Evolutionary conservation across 2,329 filamentous ascomycete species (phyloP).

Genomic region (Daldinia sp.): DNA sequence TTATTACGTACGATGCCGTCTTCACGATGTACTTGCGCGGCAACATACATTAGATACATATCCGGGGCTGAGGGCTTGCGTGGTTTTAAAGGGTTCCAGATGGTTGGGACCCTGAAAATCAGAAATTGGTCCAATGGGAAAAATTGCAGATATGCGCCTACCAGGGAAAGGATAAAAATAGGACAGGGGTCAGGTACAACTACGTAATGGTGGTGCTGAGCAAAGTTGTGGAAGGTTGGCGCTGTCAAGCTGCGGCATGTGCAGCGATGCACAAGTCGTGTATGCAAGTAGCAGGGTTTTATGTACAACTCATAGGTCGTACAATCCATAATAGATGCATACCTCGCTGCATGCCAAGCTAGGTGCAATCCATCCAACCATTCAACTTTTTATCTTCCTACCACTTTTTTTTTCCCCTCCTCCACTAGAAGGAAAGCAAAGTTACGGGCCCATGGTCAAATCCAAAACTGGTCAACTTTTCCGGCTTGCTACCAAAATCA

Average conservation of each 20-base stretch:
- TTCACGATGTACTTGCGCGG: conserved; percentile 7
- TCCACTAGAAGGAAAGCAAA: not conserved
- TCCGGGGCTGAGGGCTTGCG: conserved; percentile 18
- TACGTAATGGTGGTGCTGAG: conserved; percentile 10
- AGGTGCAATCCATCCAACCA: not conserved
- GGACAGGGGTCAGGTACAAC: conserved; percentile 17
- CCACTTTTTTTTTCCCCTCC: not conserved
- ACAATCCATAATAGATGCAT: not conserved
- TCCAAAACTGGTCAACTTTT: conserved; percentile 25
- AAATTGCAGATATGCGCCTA: not conserved
- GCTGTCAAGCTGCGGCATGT: conserved; percentile 13
- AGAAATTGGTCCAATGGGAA: conserved; percentile 16
- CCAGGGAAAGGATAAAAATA: conserved; percentile 26
- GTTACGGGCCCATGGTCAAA: conserved; percentile 2
- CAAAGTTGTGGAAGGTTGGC: not conserved
- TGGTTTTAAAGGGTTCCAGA: conserved; percentile 11
- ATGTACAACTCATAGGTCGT: not conserved
- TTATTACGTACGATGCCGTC: not conserved
- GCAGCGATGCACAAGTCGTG: conserved; percentile 15
- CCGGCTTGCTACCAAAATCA: conserved; percentile 27
- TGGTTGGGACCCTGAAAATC: conserved; percentile 29
- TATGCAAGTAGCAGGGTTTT: conserved; percentile 19
- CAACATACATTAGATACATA: not conserved
- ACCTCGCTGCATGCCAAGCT: not conserved
- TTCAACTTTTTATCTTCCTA: conserved; percentile 4